phyloP scores from a whole-genome alignment of 495 filamentous ascomycete genomes.

The Hypoxylon rickii region DNA sequence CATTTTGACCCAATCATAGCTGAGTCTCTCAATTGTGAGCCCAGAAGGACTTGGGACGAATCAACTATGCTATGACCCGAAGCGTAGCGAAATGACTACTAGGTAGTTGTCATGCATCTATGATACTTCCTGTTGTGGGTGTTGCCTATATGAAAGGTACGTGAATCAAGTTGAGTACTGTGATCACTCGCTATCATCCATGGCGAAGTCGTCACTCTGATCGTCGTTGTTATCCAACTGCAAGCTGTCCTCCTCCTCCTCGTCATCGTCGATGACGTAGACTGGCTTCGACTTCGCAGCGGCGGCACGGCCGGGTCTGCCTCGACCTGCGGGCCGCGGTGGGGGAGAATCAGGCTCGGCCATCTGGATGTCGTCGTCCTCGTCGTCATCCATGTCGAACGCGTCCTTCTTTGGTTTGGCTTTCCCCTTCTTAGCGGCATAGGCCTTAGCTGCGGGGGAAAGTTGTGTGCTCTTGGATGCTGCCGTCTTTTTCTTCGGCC shows the following conservation, averaged over 20 bases:
- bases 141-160: background rate
- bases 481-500: constrained; percentile 41
- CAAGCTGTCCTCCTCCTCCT: constrained; percentile 36
- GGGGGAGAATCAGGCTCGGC: constrained; percentile 48
- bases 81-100: no score
- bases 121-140: background rate
- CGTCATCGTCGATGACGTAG: constrained; percentile 50
- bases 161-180: background rate
- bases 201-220: constrained; percentile 35
- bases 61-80: no score
- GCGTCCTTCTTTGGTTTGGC: constrained; percentile 57
- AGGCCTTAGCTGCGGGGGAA: constrained; percentile 81
- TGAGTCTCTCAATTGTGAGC: no score
- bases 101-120: no score
- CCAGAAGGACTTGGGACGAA: no score
- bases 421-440: constrained; percentile 68
- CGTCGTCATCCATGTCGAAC: constrained; percentile 52
- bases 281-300: constrained; percentile 47
- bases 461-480: constrained; percentile 48
- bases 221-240: constrained; percentile 21
- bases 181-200: constrained; percentile 41
- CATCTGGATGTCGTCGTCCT: constrained; percentile 42
- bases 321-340: constrained; percentile 46
- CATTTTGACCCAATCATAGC: no score
- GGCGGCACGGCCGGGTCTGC: constrained; percentile 52